Evolutionary conservation across 1,284 basidiomycete species (phyloP).

Genomic region (Malassezia sympodialis): DNA sequence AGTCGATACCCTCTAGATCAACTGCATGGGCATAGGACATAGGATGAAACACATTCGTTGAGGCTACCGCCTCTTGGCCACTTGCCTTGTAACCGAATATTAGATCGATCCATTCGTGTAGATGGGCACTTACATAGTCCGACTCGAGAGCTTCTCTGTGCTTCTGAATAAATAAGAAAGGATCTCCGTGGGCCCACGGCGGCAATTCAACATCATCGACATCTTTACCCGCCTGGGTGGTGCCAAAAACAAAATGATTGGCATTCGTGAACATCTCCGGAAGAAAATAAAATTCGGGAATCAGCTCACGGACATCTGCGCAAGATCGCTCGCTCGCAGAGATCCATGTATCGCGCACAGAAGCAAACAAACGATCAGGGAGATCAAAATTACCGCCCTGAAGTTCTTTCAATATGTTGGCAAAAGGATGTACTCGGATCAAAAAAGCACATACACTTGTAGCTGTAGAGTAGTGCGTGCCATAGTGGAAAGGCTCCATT

Average conservation of each 20-base stretch:
- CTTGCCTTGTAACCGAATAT: constrained; percentile 41
- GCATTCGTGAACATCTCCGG: constrained; percentile 52
- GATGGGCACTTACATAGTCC: constrained; percentile 70
- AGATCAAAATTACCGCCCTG: constrained; percentile 72
- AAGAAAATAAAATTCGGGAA: constrained; percentile 73
- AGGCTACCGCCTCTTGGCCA: constrained; percentile 50
- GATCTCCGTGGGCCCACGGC: constrained; percentile 77
- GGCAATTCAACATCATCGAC: constrained; percentile 83
- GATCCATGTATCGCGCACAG: constrained; percentile 60
- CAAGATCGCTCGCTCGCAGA: constrained; percentile 77
- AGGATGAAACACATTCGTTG: constrained; percentile 82
- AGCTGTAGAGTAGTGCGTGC: constrained; percentile 89
- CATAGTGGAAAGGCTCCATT: constrained; percentile 53
- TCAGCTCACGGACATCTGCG: constrained; percentile 86
- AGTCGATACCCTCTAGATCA: constrained; percentile 61
- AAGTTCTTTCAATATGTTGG: constrained; percentile 31
- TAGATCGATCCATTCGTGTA: constrained; percentile 86
- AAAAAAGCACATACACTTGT: constrained; percentile 94
- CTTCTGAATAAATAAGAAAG: constrained; percentile 68
- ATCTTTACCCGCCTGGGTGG: constrained; percentile 68
- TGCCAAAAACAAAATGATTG: constrained; percentile 63
- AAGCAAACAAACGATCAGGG: constrained; percentile 83
- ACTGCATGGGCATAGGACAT: constrained; percentile 68
- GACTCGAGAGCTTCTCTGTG: constrained; percentile 84
- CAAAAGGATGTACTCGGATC: constrained; percentile 67